Percentiles rank a stretch among this genome's conserved stretches.
Evolutionary conservation across 345 rosid genomes (phyloP).

Genomic region (Hibiscus tridactylites): DNA sequence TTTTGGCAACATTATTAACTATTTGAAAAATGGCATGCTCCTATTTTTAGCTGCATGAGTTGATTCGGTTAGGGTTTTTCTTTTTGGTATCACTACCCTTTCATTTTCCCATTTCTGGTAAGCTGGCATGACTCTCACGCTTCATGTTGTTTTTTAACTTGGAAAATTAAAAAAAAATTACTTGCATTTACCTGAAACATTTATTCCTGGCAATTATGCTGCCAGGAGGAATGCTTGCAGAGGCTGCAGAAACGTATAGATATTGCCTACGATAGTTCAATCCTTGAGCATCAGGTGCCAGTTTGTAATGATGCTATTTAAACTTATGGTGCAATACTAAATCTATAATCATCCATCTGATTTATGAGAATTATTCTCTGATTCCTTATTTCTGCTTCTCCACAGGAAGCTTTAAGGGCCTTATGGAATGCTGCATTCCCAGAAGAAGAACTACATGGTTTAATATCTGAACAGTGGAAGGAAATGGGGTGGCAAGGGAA

Average conservation of each 20-base stretch:
- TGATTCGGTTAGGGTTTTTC: not conserved
- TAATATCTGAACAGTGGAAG: slow-evolving; percentile 98
- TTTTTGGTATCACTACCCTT: not conserved
- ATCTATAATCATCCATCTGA: not conserved
- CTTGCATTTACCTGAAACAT: not conserved
- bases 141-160: not conserved
- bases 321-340: not conserved
- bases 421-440: slow-evolving; percentile 91
- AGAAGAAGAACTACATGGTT: slow-evolving; percentile 70
- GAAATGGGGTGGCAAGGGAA: slow-evolving; percentile 99
- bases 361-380: not conserved
- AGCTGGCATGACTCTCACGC: not conserved
- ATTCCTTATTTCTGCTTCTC: slow-evolving; percentile 18
- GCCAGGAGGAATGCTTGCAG: slow-evolving; percentile 86
- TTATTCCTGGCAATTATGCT: slow-evolving; percentile 8
- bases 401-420: slow-evolving; percentile 77
- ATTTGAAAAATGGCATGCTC: not conserved
- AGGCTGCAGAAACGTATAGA: slow-evolving; percentile 81
- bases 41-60: not conserved
- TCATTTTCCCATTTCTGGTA: not conserved
- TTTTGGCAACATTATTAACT: not conserved
- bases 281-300: slow-evolving; percentile 68
- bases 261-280: slow-evolving; percentile 77
- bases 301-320: slow-evolving; percentile 1
- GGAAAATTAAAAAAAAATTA: not conserved